Percentiles rank a stretch among this genome's conserved stretches.
phyloP scores from a whole-genome alignment of 441 rosid species.

The Croton setiger region DNA sequence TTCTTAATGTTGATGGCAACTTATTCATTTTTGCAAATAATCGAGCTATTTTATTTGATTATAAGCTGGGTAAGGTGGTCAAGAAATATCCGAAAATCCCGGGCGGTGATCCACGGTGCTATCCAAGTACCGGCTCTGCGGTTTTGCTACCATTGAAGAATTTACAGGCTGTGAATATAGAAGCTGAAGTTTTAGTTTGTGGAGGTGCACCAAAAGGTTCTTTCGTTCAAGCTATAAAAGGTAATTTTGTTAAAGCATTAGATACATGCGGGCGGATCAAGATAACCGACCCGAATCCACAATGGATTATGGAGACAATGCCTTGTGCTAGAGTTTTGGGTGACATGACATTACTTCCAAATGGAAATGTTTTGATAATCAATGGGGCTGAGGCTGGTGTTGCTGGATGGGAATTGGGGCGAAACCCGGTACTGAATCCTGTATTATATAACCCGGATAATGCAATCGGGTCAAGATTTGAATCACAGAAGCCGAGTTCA shows the following conservation, averaged over 20 bases:
- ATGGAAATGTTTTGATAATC: slow-evolving; percentile 57
- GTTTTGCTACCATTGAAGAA: slow-evolving; percentile 65
- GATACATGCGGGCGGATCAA: slow-evolving; percentile 68
- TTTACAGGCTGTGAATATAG: slow-evolving; percentile 12
- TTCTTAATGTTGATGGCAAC: slow-evolving; percentile 76
- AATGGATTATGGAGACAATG: slow-evolving; percentile 76
- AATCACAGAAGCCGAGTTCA: slow-evolving; percentile 35
- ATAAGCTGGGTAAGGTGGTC: slow-evolving; percentile 39
- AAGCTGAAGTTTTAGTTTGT: slow-evolving; percentile 72
- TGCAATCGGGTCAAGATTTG: slow-evolving; percentile 36
- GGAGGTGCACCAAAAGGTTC: slow-evolving; percentile 76
- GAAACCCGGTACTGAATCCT: slow-evolving; percentile 48
- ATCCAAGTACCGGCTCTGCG: slow-evolving; percentile 89
- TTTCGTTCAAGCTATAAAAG: slow-evolving; percentile 19
- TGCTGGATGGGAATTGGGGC: slow-evolving; percentile 72
- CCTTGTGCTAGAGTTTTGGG: slow-evolving; percentile 77
- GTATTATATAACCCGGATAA: slow-evolving; percentile 43
- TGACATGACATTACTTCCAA: slow-evolving; percentile 73
- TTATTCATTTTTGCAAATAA: slow-evolving; percentile 79
- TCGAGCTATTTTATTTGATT: slow-evolving; percentile 58
- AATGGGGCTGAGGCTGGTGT: slow-evolving; percentile 69
- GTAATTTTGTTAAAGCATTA: slow-evolving; percentile 42
- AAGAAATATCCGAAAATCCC: slow-evolving; percentile 57
- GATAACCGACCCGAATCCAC: slow-evolving; percentile 44
- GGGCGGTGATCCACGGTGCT: slow-evolving; percentile 60